These are phyloP conservation scores for Xylogone sp. DNA, from an alignment of 2,329 filamentous ascomycete species.

Conservation along the genomic window DNA sequence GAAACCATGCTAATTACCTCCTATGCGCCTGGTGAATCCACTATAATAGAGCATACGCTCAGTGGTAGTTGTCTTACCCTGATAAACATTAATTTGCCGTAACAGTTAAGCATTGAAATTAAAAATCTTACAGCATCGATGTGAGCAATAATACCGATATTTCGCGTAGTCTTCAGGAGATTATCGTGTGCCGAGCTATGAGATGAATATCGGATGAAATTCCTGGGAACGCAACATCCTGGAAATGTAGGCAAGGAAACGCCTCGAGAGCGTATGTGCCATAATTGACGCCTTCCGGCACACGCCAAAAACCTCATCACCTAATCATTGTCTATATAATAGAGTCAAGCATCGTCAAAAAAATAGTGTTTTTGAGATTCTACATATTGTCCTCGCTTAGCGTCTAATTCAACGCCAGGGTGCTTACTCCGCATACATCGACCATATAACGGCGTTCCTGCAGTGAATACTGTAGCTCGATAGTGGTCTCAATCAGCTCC, in stretches of 20 bases:
- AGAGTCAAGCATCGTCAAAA: no score
- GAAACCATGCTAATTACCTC: conserved; percentile 43
- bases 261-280: conserved; percentile 17
- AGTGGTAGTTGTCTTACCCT: conserved; percentile 95
- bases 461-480: neutral
- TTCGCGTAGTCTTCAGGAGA: conserved; percentile 61
- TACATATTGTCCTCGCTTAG: neutral
- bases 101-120: neutral
- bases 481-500: neutral
- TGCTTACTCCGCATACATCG: neutral
- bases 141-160: conserved; percentile 98
- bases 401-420: neutral
- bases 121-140: conserved; percentile 73
- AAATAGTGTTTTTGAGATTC: no score
- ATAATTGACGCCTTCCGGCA: conserved; percentile 19
- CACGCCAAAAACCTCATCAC: conserved; percentile 23
- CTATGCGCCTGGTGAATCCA: conserved; percentile 81
- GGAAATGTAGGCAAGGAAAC: neutral
- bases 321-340: conserved; percentile 11
- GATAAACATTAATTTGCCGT: conserved; percentile 6
- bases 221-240: conserved; percentile 2
- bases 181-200: conserved; percentile 14
- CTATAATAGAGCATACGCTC: conserved; percentile 99
- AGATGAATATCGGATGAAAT: conserved; percentile 14
- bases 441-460: neutral